phyloP scores from a whole-genome alignment of 2,329 filamentous ascomycete species.

The Elsinoe perseae region DNA sequence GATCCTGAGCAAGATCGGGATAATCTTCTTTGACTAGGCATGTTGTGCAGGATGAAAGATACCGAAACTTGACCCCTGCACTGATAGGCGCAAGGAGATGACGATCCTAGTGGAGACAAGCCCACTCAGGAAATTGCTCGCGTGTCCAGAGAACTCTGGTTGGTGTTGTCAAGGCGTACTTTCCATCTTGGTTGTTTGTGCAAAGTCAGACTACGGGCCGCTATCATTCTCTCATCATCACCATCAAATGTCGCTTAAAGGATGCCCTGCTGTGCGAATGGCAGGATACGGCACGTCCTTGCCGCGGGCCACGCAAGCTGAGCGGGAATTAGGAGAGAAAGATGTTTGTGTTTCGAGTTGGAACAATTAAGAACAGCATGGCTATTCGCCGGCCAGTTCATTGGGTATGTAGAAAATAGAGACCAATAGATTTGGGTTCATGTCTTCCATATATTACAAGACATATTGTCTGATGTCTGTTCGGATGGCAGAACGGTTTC shows the following conservation, averaged over 20 bases:
- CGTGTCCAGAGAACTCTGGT: not conserved
- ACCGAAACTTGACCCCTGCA: not conserved
- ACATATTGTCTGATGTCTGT: not conserved
- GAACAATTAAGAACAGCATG: not conserved
- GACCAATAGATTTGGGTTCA: not conserved
- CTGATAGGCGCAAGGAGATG: conserved; percentile 6
- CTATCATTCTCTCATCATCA: not conserved
- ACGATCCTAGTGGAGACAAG: not conserved
- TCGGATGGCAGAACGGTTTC: not conserved
- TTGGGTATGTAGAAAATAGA: not conserved
- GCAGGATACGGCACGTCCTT: conserved; percentile 4
- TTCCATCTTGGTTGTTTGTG: not conserved
- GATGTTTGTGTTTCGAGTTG: not conserved
- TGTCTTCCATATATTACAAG: not conserved
- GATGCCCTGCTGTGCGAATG: not conserved
- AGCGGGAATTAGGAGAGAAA: not conserved
- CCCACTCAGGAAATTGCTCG: conserved; percentile 13
- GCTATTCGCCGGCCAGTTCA: not conserved
- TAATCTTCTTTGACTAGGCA: not conserved
- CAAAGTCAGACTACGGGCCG: not conserved
- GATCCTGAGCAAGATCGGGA: not conserved
- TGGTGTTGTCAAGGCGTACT: not conserved
- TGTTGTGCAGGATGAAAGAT: not conserved
- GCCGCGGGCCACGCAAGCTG: conserved; percentile 10
- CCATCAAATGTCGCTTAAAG: not conserved